These are phyloP conservation scores for Tuber indicum DNA, from an alignment of 495 filamentous ascomycete genomes.

Conservation along the genomic window DNA sequence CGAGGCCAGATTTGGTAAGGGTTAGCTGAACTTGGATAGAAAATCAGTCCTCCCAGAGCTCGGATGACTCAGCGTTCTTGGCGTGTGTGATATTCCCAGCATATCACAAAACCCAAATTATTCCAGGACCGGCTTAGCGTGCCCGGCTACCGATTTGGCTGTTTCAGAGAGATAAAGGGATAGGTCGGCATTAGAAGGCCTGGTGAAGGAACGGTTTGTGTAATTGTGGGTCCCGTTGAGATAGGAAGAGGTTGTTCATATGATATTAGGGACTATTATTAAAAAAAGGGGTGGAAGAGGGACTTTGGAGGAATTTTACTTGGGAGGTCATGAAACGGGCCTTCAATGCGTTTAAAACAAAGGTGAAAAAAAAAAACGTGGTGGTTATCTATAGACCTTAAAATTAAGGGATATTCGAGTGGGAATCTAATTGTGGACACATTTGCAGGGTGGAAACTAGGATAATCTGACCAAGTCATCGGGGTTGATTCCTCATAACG, in stretches of 20 bases:
- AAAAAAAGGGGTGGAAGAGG: neutral
- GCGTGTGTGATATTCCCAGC: too few species aligned
- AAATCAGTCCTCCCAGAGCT: too few species aligned
- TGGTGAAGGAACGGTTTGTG: neutral
- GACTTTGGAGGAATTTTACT: too few species aligned
- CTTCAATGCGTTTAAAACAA: neutral
- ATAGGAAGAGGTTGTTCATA: neutral
- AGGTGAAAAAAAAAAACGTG: neutral
- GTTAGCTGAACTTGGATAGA: too few species aligned
- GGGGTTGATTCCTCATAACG: neutral
- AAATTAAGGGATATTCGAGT: neutral
- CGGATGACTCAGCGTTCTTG: too few species aligned
- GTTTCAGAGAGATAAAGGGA: too few species aligned
- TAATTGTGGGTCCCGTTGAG: neutral
- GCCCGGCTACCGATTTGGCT: too few species aligned
- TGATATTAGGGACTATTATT: neutral
- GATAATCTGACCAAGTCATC: neutral
- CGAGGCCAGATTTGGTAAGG: too few species aligned
- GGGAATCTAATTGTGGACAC: neutral
- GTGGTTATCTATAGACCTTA: neutral
- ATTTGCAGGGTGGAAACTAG: neutral
- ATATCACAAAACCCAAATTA: too few species aligned
- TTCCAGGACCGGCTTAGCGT: too few species aligned
- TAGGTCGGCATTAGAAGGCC: too few species aligned
- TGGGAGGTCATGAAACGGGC: neutral